Evolutionary conservation across 108 stramenopile species (phyloP), one percentile per base, ranked within the genome.

Genomic region (Fragilariopsis cylindrus): DNA sequence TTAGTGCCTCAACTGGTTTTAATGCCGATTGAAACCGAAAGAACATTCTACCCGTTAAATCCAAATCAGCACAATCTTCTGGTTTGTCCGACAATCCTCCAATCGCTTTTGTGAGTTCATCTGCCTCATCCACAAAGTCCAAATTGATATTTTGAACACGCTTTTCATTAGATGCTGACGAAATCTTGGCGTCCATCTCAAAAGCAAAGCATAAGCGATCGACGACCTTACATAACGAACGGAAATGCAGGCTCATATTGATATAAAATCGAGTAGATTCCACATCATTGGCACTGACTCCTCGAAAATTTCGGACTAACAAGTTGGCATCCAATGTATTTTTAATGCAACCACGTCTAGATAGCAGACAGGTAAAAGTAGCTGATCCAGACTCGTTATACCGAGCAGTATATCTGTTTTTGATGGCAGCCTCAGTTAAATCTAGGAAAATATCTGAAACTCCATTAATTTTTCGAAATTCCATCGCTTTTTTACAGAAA

Each of bases 21-120:
- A 42, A 40, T 39, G 66, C 50, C 11, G 80, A 62, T 42, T 62
- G 69, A 55, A 89, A 89, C 63, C 55, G 76, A 65, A 91, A 93
- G n/a, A 81, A 76, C 75, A 69, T 93, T 18, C 89, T 74, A 6
- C 92, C 92, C 19, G 89, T 80, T 18, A 90, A 54, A 69, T 93
- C 92, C 21, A 93, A 63, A 19, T 91, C 90, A 5, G 82, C 81
- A 3, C 92, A 88, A 44, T 73, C 50, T 11, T 76, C 46, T 18
- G 69, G 84, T 64, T 76, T 84, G 11, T 58, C 67, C 57, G 77
- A 48, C 13, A 87, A 70, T 13, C 83, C 87, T 48, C 86, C 90
- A 70, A 93, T 86, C 9, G 72, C 69, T 19, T 85, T 56, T 3
- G 81, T 71, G 48, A 88, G 44, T 50, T 80, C 81, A 76, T 93